These are phyloP conservation scores for Alternaria angustiovoidea DNA, from an alignment of 2,329 filamentous ascomycete species.

Conservation along the genomic window DNA sequence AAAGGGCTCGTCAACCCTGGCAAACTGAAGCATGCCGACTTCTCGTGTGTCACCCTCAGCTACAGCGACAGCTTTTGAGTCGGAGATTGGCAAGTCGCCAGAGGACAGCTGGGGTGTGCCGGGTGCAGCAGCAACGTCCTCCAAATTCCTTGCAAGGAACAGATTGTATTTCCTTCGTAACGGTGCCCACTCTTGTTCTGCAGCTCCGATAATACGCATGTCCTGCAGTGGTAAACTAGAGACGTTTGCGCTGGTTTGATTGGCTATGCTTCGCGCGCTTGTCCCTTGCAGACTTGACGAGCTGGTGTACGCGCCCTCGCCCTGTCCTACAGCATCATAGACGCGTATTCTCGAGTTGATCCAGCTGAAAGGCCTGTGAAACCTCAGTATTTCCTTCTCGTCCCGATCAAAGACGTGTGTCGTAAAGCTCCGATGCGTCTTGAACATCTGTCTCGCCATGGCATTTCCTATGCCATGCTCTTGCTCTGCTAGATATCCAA, in stretches of 20 bases:
- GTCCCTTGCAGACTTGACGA: constrained; percentile 57
- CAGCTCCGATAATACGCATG: constrained; percentile 70
- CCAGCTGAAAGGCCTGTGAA: constrained; percentile 70
- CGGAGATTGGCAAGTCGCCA: constrained; percentile 58
- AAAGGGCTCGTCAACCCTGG: constrained; percentile 68
- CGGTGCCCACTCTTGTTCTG: constrained; percentile 70
- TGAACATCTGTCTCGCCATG: constrained; percentile 67
- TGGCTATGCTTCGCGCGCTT: constrained; percentile 53
- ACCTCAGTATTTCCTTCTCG: constrained; percentile 67
- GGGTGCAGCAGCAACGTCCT: constrained; percentile 44
- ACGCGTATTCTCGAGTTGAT: constrained; percentile 64
- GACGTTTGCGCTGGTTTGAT: constrained; percentile 59
- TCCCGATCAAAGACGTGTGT: constrained; percentile 70
- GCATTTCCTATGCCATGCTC: constrained; percentile 66
- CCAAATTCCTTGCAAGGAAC: constrained; percentile 63
- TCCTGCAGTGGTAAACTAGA: constrained; percentile 62
- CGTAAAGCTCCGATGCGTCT: constrained; percentile 69
- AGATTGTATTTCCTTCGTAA: constrained; percentile 70
- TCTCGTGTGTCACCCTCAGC: constrained; percentile 44
- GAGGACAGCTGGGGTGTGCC: constrained; percentile 53
- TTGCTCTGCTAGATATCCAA: constrained; percentile 71
- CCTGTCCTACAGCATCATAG: constrained; percentile 42
- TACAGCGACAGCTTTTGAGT: constrained; percentile 57
- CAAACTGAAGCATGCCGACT: constrained; percentile 66
- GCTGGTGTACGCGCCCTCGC: constrained; percentile 43